phyloP scores from a whole-genome alignment of 2,329 filamentous ascomycete species.

The Aspergillus puulaauensis region DNA sequence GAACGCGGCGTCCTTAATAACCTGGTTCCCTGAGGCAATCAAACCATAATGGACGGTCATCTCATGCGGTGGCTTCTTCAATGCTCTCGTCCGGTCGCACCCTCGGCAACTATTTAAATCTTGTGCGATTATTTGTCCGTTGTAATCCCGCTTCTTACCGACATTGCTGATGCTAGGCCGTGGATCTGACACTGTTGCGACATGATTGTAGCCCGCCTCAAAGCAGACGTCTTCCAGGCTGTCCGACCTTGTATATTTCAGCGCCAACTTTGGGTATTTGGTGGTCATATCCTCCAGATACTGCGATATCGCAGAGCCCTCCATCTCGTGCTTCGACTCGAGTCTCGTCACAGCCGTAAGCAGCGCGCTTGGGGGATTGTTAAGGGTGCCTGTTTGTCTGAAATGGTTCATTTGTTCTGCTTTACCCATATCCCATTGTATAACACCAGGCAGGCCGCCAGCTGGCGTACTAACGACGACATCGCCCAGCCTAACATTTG shows the following conservation, averaged over 20 bases:
- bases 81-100: background rate
- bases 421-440: background rate
- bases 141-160: too few relatives aligned
- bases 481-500: constrained; percentile 21
- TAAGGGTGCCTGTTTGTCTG: background rate
- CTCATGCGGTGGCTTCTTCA: background rate
- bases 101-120: background rate
- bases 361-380: background rate
- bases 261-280: background rate
- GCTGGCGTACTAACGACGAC: constrained; percentile 10
- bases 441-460: background rate
- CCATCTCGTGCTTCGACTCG: background rate
- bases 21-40: background rate
- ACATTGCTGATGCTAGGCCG: background rate
- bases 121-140: too few relatives aligned
- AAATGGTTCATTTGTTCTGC: background rate
- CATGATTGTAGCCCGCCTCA: background rate
- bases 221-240: background rate
- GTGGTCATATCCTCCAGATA: background rate
- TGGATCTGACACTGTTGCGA: background rate
- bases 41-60: background rate
- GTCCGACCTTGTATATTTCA: background rate
- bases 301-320: background rate
- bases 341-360: background rate
- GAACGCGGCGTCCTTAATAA: background rate